Base-by-base conservation (phyloP, 169 alveolate genomes). In the Eimeria acervulina region DNA sequence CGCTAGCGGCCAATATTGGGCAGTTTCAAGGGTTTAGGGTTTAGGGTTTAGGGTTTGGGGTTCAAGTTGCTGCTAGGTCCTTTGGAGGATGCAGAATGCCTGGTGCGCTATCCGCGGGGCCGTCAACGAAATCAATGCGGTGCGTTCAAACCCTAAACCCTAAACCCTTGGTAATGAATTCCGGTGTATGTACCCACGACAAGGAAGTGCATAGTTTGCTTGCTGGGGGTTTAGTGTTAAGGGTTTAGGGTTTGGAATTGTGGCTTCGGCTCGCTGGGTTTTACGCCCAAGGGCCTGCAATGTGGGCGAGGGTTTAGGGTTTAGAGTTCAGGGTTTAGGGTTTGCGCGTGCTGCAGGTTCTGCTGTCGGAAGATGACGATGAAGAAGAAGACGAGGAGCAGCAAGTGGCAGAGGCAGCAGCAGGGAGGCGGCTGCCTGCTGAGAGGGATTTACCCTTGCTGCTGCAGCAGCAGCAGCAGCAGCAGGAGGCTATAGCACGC, bases 51-150 rank as follows among this genome's bases (percentile, higher is more conserved):
- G 40, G 78, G 78, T 12, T 66, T 66, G 15, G 78, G 42, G 78
- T 66, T 66, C 15, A 66, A 19, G 66, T 36, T 19, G 12, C 42
- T 66, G 6, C 78, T 8, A 31, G 2, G 1, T 31, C 36, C 40
- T 40, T 6, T 81, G 52, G 61, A 88, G 42, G 70, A 88, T 88
- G 95, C 72, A 88, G 95, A 88, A 88, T 66, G 95, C 95, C 51
- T 88, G 95, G 95, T 88, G 84, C 66, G 95, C 95, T 8, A 38
- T 88, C 70, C 83, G 95, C 47, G 95, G 95, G 52, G 95, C 95
- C 33, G 95, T 88, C 52, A 70, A 88, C 28, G 95, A 88, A 51
- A 59, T 88, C 61, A 88, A 88, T 42, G 95, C 95, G 95, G 95
- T 68, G 44, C 38, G 85, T 33, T 28, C 17, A 74, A 33, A 44